phyloP scores from a whole-genome alignment of 2,329 filamentous ascomycete species.

The Colletotrichum liriopes region DNA sequence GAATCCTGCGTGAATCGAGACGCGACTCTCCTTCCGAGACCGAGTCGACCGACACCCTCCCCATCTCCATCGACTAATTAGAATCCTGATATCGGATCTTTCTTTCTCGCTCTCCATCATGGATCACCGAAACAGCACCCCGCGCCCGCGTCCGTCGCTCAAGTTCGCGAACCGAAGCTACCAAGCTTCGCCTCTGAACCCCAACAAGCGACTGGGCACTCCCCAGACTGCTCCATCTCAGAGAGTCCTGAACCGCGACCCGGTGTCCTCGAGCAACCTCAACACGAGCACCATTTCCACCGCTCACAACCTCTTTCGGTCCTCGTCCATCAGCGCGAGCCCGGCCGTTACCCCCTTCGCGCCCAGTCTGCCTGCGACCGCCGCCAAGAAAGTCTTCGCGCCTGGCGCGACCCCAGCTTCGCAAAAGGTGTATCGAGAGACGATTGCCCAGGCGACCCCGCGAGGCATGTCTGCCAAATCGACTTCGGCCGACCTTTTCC shows the following conservation, averaged over 20 bases:
- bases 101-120: conserved; percentile 26
- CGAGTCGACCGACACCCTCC: conserved; percentile 25
- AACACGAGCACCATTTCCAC: conserved; percentile 55
- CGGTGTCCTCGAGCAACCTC: conserved; percentile 54
- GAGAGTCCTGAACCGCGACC: conserved; percentile 56
- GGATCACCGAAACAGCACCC: conserved; percentile 52
- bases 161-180: conserved; percentile 62
- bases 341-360: conserved; percentile 57
- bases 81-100: conserved; percentile 13
- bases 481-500: conserved; percentile 67
- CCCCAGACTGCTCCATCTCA: conserved; percentile 57
- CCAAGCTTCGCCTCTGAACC: conserved; percentile 55
- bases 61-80: conserved; percentile 32
- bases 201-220: conserved; percentile 56
- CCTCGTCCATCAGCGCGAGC: conserved; percentile 55
- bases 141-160: conserved; percentile 57
- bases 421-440: conserved; percentile 60
- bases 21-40: conserved; percentile 31
- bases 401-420: conserved; percentile 61
- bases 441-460: conserved; percentile 63
- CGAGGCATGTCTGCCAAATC: conserved; percentile 66
- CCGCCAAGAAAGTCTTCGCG: conserved; percentile 65
- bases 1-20: conserved; percentile 39
- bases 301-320: conserved; percentile 60
- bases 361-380: conserved; percentile 61